These are phyloP conservation scores for Logfia minima DNA, from an alignment of 129 eudicot genomes.

Conservation along the genomic window DNA sequence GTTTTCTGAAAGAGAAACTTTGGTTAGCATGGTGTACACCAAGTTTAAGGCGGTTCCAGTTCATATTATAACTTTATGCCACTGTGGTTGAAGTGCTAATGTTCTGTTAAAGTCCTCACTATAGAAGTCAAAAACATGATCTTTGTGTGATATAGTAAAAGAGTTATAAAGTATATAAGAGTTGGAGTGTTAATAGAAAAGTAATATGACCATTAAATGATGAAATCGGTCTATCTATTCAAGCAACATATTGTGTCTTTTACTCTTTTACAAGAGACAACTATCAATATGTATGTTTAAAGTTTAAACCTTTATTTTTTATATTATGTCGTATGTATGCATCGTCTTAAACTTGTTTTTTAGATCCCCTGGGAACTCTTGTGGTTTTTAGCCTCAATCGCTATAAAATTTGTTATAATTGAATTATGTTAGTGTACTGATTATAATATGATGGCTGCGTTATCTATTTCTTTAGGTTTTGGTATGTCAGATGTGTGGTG, in stretches of 20 bases:
- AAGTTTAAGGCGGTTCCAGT: neutral
- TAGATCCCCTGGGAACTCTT: neutral
- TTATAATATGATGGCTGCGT: neutral
- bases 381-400: neutral
- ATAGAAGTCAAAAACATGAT: neutral
- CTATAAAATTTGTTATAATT: neutral
- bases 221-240: neutral
- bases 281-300: neutral
- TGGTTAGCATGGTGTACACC: neutral
- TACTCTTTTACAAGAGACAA: neutral
- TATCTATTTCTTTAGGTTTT: constrained; percentile 39
- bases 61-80: neutral
- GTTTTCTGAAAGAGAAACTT: neutral
- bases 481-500: constrained; percentile 62
- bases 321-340: neutral
- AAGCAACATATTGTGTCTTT: neutral
- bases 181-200: neutral
- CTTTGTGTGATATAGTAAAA: neutral
- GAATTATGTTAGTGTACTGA: neutral
- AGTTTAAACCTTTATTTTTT: neutral
- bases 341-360: neutral
- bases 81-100: neutral
- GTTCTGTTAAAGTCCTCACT: neutral
- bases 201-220: too few species aligned
- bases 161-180: neutral